Conservation (phyloP, 2,329 filamentous ascomycete genomes). For the Westerdykella ornata region DNA sequence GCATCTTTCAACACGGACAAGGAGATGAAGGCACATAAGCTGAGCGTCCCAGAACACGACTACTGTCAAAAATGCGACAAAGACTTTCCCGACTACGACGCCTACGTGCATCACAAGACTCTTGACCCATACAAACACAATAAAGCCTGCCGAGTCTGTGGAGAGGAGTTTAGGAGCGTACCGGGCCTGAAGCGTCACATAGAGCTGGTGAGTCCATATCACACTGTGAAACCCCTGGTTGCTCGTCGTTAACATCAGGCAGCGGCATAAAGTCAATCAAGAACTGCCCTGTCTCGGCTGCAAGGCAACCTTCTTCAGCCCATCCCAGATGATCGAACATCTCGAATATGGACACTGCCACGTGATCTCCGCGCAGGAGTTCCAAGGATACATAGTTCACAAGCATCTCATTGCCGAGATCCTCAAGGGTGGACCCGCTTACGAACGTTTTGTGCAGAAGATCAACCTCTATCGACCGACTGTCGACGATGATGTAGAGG, state of each 20-base stretch:
- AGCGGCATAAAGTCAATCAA: conserved; percentile 48
- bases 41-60: conserved; percentile 37
- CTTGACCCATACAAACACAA: conserved; percentile 36
- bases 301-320: conserved; percentile 41
- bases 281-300: conserved; percentile 51
- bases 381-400: conserved; percentile 46
- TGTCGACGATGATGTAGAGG: conserved; percentile 22
- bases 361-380: conserved; percentile 39
- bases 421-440: conserved; percentile 13
- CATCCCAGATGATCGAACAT: conserved; percentile 47
- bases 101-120: conserved; percentile 45
- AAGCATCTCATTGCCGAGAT: conserved; percentile 43
- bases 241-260: conserved; percentile 1
- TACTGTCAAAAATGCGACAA: conserved; percentile 43
- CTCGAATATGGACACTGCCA: conserved; percentile 49
- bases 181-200: conserved; percentile 49
- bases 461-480: conserved; percentile 23
- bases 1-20: conserved; percentile 41
- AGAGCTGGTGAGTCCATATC: conserved; percentile 38
- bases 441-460: conserved; percentile 25
- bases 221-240: background rate
- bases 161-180: conserved; percentile 49
- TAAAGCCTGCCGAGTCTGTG: conserved; percentile 52
- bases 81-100: conserved; percentile 43
- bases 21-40: conserved; percentile 49